phyloP scores from a whole-genome alignment of 2,329 filamentous ascomycete genomes.

The Hymenoscyphus linearis region DNA sequence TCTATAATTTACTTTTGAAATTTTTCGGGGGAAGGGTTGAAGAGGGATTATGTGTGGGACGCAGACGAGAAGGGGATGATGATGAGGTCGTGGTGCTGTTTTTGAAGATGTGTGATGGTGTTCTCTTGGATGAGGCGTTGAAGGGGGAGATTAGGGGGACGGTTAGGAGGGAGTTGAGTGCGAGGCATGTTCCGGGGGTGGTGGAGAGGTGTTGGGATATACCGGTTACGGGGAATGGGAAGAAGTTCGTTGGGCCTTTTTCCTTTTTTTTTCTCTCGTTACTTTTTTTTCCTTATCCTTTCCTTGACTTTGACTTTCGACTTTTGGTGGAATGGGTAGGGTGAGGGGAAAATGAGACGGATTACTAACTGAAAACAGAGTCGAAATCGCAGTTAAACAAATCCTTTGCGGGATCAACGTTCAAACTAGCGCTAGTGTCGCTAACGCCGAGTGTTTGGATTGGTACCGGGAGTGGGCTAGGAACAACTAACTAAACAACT shows the following conservation, averaged over 20 bases:
- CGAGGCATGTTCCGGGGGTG: conserved; percentile 80
- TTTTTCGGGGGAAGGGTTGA: conserved; percentile 75
- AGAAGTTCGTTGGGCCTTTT: conserved; percentile 73
- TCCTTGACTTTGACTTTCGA: too few species aligned
- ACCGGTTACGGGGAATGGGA: conserved; percentile 88
- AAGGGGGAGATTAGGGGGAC: conserved; percentile 57
- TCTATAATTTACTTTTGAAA: conserved; percentile 87
- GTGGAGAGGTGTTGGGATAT: conserved; percentile 75
- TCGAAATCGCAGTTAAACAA: conserved; percentile 94
- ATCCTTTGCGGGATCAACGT: conserved; percentile 84
- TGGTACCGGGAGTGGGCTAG: conserved; percentile 81
- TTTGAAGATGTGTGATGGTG: conserved; percentile 58
- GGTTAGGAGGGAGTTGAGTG: conserved; percentile 74
- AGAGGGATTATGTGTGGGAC: conserved; percentile 83
- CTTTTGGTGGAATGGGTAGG: too few species aligned
- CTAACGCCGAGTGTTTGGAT: conserved; percentile 79
- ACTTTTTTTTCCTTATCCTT: background rate
- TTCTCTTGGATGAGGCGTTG: conserved; percentile 53
- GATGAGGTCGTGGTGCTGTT: conserved; percentile 66
- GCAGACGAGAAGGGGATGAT: conserved; percentile 46
- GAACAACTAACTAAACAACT: too few species aligned
- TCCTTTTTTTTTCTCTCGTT: background rate
- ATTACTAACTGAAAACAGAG: conserved; percentile 42
- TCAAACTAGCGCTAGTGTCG: conserved; percentile 88
- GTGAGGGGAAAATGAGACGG: background rate